Percentiles rank a stretch among this genome's conserved stretches.
phyloP scores from a whole-genome alignment of 768 basidiomycete species.

The Boletus reticuloceps region DNA sequence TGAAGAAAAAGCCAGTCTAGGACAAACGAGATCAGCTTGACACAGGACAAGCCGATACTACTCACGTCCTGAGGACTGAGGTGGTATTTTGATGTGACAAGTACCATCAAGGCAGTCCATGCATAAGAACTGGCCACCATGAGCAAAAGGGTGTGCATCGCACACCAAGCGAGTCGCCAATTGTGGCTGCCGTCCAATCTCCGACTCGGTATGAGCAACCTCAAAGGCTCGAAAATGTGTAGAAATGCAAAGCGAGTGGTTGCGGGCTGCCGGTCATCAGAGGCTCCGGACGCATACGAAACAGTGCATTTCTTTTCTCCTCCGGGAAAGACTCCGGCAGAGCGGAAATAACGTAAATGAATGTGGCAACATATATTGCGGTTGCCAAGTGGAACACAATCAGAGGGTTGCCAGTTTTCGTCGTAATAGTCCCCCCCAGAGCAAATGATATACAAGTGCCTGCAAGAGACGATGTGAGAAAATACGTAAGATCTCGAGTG shows the following conservation, averaged over 20 bases:
- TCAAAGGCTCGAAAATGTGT: conserved; percentile 24
- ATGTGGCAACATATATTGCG: conserved; percentile 8
- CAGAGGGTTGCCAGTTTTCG: conserved; percentile 17
- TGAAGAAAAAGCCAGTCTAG: conserved; percentile 30
- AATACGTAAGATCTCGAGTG: neutral
- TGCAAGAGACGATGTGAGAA: conserved; percentile 3
- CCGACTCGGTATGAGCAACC: conserved; percentile 18
- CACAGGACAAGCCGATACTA: neutral
- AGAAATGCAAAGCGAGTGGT: neutral
- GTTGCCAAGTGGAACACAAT: conserved; percentile 22
- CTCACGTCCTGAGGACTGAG: conserved; percentile 29
- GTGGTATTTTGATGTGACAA: conserved; percentile 25
- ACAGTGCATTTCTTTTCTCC: conserved; percentile 19
- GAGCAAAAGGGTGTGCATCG: conserved; percentile 24
- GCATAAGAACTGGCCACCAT: conserved; percentile 14
- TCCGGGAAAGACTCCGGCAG: conserved; percentile 33
- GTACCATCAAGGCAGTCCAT: conserved; percentile 16
- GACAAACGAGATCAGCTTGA: neutral
- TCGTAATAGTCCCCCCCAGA: conserved; percentile 31
- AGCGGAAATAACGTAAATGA: conserved; percentile 23
- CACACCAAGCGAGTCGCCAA: conserved; percentile 32
- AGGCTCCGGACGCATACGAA: neutral
- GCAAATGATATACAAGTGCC: conserved; percentile 27
- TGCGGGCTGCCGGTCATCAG: neutral
- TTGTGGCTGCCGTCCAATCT: conserved; percentile 19